Evolutionary conservation across 2,329 filamentous ascomycete genomes (phyloP).

Genomic region (Pestalotiopsis sp.): DNA sequence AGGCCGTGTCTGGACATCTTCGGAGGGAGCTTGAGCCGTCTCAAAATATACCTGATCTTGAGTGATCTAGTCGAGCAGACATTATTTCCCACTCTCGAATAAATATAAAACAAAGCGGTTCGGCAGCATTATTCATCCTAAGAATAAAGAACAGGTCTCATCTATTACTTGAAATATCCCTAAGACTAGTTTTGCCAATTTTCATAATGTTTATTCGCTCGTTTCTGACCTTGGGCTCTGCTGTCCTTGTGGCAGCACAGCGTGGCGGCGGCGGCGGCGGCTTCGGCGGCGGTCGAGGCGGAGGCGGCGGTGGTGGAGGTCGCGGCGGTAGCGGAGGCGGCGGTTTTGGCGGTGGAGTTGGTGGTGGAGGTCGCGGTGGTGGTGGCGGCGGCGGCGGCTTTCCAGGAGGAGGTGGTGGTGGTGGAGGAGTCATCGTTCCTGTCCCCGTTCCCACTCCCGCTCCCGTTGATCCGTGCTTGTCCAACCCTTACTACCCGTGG

Average conservation of each 20-base stretch:
- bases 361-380: no score
- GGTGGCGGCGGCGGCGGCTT: not conserved
- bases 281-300: not conserved
- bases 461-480: not conserved
- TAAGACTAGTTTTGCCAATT: not conserved
- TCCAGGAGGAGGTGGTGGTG: not conserved
- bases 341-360: not conserved
- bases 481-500: not conserved
- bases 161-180: not conserved
- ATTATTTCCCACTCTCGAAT: not conserved
- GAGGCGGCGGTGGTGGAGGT: not conserved
- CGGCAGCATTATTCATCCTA: not conserved
- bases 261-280: not conserved
- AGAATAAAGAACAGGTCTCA: not conserved
- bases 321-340: not conserved
- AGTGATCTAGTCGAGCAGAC: not conserved
- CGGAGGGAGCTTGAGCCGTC: not conserved
- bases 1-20: not conserved
- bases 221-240: not conserved
- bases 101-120: not conserved
- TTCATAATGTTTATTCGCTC: not conserved
- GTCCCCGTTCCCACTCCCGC: not conserved
- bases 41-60: not conserved
- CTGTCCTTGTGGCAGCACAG: not conserved
- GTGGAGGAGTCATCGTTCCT: no score